Percentiles rank a stretch among this genome's conserved stretches.
Conservation (phyloP, 306 rosid genomes). For the Prunus mira region DNA sequence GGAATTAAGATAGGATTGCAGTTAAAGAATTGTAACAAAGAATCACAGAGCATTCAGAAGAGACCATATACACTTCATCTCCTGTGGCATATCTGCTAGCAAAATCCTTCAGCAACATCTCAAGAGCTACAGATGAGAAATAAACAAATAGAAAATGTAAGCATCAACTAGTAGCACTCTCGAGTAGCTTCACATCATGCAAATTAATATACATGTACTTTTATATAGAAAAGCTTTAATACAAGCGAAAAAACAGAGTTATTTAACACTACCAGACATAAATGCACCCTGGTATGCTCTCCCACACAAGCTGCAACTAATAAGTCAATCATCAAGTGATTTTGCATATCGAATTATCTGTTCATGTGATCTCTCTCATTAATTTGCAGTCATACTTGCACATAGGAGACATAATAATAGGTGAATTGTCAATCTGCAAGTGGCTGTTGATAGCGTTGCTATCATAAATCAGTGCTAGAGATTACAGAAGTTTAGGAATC, state of each 20-base stretch:
- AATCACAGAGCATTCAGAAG: background rate
- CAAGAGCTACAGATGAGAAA: conserved; percentile 38
- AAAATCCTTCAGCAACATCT: conserved; percentile 39
- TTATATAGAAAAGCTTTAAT: background rate
- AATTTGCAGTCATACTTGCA: background rate
- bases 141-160: background rate
- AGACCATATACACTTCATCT: conserved; percentile 41
- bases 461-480: background rate
- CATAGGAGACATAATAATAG: background rate
- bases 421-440: background rate
- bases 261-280: background rate
- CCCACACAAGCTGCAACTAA: background rate
- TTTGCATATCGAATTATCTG: background rate
- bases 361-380: background rate
- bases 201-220: background rate
- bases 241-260: background rate
- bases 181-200: background rate
- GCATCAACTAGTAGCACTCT: background rate
- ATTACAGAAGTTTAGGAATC: background rate
- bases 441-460: background rate
- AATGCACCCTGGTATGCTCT: background rate
- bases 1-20: background rate
- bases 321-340: background rate
- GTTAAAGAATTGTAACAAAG: background rate
- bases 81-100: conserved; percentile 37